Evolutionary conservation across 225 moss, liverwort and hornwort genomes (phyloP).

Genomic region (Pseudisothecium myosuroides): DNA sequence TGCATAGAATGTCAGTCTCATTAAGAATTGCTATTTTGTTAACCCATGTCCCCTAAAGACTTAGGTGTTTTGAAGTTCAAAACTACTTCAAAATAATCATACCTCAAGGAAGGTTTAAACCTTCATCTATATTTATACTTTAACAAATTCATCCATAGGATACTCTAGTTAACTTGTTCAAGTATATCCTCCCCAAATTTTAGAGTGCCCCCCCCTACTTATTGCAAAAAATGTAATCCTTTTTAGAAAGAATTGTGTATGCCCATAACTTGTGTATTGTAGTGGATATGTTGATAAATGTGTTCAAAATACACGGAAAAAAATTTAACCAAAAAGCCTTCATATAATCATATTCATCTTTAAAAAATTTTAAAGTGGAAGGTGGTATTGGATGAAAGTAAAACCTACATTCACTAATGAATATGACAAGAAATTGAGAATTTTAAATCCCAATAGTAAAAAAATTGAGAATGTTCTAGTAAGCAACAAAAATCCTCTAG

Average conservation of each 20-base stretch:
- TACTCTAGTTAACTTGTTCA: not conserved
- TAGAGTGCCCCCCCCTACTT: not conserved
- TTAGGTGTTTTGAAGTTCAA: not conserved
- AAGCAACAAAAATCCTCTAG: not conserved
- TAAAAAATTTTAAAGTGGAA: not conserved
- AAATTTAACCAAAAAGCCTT: no score
- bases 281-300: no score
- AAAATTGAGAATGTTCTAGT: not conserved
- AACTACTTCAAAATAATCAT: not conserved
- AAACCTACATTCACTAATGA: not conserved
- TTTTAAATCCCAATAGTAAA: accelerated
- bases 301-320: no score
- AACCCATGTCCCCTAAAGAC: not conserved
- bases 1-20: not conserved
- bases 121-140: not conserved
- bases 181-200: not conserved
- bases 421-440: not conserved
- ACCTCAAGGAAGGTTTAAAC: not conserved
- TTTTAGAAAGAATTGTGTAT: no score
- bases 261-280: no score
- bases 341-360: no score
- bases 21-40: not conserved
- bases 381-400: not conserved
- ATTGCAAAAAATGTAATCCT: no score
- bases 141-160: not conserved